A percentile compares a stretch with the other conserved stretches of the same genome.
These are phyloP conservation scores for Fusarium ambrosium DNA, from an alignment of 2,329 filamentous ascomycete genomes.

Conservation along the genomic window DNA sequence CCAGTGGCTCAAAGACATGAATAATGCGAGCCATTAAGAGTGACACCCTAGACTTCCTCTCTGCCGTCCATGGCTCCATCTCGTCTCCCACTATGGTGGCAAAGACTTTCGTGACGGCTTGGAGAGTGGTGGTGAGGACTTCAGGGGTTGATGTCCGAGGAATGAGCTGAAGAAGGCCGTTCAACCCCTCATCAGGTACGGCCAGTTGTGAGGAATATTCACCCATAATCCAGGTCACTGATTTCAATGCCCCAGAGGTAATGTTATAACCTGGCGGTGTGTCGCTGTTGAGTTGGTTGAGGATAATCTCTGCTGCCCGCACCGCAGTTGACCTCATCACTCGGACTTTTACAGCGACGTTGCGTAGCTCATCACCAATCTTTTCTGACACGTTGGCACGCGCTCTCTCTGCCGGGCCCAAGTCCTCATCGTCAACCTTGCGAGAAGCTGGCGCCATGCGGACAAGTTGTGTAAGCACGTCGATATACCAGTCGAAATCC, in stretches of 20 bases:
- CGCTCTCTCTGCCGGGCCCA: slow-evolving; percentile 48
- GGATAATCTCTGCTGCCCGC: slow-evolving; percentile 83
- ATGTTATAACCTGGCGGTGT: slow-evolving; percentile 68
- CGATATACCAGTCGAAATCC: slow-evolving; percentile 98
- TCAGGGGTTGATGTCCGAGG: slow-evolving; percentile 70
- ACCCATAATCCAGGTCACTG: slow-evolving; percentile 87
- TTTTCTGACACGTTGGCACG: slow-evolving; percentile 70
- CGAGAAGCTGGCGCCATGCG: slow-evolving; percentile 72
- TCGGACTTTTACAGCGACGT: slow-evolving; percentile 91
- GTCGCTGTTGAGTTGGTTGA: slow-evolving; percentile 69
- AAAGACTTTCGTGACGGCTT: slow-evolving; percentile 89
- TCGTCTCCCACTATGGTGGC: slow-evolving; percentile 77
- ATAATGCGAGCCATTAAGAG: slow-evolving; percentile 86
- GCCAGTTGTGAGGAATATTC: slow-evolving; percentile 85
- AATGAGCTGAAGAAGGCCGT: slow-evolving; percentile 77
- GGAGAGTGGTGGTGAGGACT: slow-evolving; percentile 83
- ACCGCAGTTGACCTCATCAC: slow-evolving; percentile 85
- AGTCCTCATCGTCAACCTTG: slow-evolving; percentile 56
- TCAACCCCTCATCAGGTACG: slow-evolving; percentile 79
- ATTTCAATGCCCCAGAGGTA: slow-evolving; percentile 76
- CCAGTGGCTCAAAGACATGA: slow-evolving; percentile 83
- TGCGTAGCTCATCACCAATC: slow-evolving; percentile 89
- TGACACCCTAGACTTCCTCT: slow-evolving; percentile 79
- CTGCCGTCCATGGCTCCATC: slow-evolving; percentile 75
- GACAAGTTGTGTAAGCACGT: slow-evolving; percentile 87